phyloP scores from a whole-genome alignment of 257 asterid species.

The Pogostemon cablin region DNA sequence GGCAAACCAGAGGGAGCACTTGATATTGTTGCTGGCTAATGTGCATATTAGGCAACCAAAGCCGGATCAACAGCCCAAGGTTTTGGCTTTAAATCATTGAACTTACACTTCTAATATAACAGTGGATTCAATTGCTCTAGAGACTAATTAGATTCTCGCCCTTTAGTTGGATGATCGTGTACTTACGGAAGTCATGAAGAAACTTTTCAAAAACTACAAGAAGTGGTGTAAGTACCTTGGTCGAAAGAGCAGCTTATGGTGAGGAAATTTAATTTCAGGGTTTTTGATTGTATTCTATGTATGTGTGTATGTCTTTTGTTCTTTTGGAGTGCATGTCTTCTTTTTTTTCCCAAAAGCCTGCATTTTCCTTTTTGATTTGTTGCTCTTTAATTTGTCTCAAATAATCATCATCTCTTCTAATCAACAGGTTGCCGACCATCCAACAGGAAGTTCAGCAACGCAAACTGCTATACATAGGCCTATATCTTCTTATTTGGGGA shows the following conservation, averaged over 20 bases:
- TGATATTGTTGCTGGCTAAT: conserved; percentile 91
- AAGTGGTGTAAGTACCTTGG: conserved; percentile 98
- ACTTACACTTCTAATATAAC: conserved; percentile 26
- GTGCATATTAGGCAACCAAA: conserved; percentile 93
- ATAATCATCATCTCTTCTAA: conserved; percentile 20
- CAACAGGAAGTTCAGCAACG: conserved; percentile 99
- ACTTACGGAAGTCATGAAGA: conserved; percentile 92
- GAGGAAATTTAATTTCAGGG: conserved; percentile 36
- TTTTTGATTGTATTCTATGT: background rate
- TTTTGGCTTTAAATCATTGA: conserved; percentile 30
- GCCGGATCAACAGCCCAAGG: conserved; percentile 98
- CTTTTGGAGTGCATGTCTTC: background rate
- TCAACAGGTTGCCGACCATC: conserved; percentile 89
- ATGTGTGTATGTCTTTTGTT: conserved; percentile 22
- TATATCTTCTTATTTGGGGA: conserved; percentile 99
- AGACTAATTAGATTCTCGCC: conserved; percentile 17
- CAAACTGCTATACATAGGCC: conserved; percentile 88
- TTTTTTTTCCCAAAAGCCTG: background rate
- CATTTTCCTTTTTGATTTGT: conserved; percentile 7
- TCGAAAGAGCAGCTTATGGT: conserved; percentile 99
- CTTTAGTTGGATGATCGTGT: conserved; percentile 93
- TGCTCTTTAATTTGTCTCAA: conserved; percentile 18
- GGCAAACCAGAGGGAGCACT: conserved; percentile 94
- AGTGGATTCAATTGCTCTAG: conserved; percentile 8
- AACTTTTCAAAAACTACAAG: conserved; percentile 92